Evolutionary conservation across 2,329 filamentous ascomycete species (phyloP).

Genomic region (Paraconiothyrium brasiliense): DNA sequence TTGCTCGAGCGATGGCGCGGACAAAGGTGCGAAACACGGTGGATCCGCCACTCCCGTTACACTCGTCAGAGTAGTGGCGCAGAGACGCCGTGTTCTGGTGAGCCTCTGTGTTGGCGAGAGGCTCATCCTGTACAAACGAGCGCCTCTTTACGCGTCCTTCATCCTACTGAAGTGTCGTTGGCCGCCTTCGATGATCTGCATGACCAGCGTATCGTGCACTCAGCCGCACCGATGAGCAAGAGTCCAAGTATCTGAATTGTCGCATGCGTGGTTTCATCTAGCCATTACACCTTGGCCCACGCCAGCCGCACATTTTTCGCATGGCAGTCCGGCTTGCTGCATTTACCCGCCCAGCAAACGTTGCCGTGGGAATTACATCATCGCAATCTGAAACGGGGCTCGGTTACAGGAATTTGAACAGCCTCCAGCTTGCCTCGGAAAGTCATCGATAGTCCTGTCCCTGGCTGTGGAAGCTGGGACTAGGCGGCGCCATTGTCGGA

Average conservation of each 20-base stretch:
- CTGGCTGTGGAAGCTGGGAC: conserved; percentile 7
- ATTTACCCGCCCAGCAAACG: not conserved
- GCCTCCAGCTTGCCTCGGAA: not conserved
- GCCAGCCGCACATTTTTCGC: not conserved
- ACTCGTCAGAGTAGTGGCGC: not conserved
- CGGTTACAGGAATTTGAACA: conserved; percentile 1
- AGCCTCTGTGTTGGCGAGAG: not conserved
- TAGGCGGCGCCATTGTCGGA: conserved; percentile 5
- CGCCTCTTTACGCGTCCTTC: not conserved
- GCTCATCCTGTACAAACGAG: not conserved
- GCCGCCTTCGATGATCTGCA: not conserved
- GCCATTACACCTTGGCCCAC: conserved; percentile 1
- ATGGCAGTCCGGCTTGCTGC: not conserved
- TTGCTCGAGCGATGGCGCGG: conserved; percentile 11
- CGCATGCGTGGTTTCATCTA: conserved; percentile 2
- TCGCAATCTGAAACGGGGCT: not conserved
- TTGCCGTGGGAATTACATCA: conserved; percentile 6
- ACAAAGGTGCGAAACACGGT: conserved; percentile 5
- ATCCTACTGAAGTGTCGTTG: not conserved
- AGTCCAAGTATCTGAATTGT: not conserved
- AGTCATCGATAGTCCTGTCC: conserved; percentile 5
- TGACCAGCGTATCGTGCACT: not conserved
- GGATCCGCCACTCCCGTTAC: conserved; percentile 1
- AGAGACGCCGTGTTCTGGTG: not conserved
- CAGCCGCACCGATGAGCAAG: not conserved